Percentiles rank a stretch among this genome's conserved stretches.
phyloP scores from a whole-genome alignment of 2,329 filamentous ascomycete genomes.

The Teratosphaeria destructans region DNA sequence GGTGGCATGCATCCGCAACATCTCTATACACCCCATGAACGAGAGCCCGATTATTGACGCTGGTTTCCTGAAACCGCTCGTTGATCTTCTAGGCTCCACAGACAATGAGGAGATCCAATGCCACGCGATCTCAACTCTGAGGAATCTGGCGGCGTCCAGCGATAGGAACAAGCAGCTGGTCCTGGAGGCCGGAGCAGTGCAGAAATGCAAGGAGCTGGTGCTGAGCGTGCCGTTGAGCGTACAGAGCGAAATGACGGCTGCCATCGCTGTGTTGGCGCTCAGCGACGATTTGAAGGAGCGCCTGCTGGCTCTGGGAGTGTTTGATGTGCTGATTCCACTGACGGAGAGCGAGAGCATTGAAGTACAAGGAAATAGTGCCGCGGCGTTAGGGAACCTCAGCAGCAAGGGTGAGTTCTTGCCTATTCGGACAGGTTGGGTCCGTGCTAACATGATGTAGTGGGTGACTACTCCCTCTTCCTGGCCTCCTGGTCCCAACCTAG shows the following conservation, averaged over 20 bases:
- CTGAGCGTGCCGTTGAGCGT: conserved; percentile 87
- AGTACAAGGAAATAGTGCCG: conserved; percentile 95
- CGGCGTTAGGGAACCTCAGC: conserved; percentile 86
- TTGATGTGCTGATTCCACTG: conserved; percentile 89
- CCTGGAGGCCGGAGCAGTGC: conserved; percentile 86
- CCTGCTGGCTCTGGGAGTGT: conserved; percentile 82
- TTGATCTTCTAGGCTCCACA: conserved; percentile 86
- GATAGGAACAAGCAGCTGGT: conserved; percentile 98
- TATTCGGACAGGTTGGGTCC: too few relatives aligned
- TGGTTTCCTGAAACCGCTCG: conserved; percentile 85
- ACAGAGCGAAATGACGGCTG: conserved; percentile 99
- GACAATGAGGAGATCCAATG: conserved; percentile 99
- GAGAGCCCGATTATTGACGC: conserved; percentile 98
- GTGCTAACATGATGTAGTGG: conserved; percentile 48
- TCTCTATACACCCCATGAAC: conserved; percentile 94
- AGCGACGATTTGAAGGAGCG: conserved; percentile 93
- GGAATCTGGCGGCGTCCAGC: conserved; percentile 91
- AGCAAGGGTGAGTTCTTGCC: conserved; percentile 65
- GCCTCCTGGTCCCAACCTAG: conserved; percentile 87
- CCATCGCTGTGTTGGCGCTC: conserved; percentile 87
- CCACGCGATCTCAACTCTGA: conserved; percentile 91
- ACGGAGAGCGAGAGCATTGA: conserved; percentile 95
- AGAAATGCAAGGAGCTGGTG: conserved; percentile 97
- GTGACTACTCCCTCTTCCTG: conserved; percentile 92
- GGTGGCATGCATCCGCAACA: conserved; percentile 96